Conservation (phyloP, 768 basidiomycete genomes). For the Tubosaeta sp. region DNA sequence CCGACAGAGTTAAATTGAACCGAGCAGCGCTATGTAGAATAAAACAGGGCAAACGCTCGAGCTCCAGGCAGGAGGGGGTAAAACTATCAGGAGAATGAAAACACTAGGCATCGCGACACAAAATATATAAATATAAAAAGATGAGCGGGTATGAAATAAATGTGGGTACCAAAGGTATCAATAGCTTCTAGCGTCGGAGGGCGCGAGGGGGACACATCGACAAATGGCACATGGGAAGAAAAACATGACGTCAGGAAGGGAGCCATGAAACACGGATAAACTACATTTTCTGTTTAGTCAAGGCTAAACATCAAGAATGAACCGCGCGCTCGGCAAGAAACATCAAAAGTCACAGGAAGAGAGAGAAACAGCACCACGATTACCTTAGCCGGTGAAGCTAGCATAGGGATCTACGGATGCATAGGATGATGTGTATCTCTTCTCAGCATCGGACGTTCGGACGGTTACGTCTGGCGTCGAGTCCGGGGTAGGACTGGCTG, state of each 20-base stretch:
- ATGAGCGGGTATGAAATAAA: slow-evolving; percentile 17
- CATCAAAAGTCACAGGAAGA: background rate
- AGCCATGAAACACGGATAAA: slow-evolving; percentile 10
- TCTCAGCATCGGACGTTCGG: slow-evolving; percentile 12
- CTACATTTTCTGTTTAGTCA: slow-evolving; percentile 10
- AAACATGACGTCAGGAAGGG: background rate
- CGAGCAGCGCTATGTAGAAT: background rate
- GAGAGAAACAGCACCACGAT: background rate
- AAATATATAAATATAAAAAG: background rate
- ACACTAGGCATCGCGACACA: background rate
- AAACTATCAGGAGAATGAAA: background rate
- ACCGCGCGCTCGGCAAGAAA: background rate
- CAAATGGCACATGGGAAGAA: slow-evolving; percentile 3
- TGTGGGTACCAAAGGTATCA: slow-evolving; percentile 18
- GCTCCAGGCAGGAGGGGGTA: slow-evolving; percentile 15
- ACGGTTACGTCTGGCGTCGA: slow-evolving; percentile 1
- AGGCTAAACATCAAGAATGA: slow-evolving; percentile 1
- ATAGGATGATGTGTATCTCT: slow-evolving; percentile 26
- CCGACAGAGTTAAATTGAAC: background rate
- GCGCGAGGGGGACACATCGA: background rate
- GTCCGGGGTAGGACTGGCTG: slow-evolving; percentile 15
- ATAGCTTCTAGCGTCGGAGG: slow-evolving; percentile 7
- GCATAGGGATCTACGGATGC: slow-evolving; percentile 24
- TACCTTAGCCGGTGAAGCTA: slow-evolving; percentile 8
- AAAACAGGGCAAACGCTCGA: slow-evolving; percentile 16